A percentile compares a stretch with the other conserved stretches of the same genome.
Conservation (phyloP, 2,329 filamentous ascomycete genomes). For the Fusarium oligoseptatum region DNA sequence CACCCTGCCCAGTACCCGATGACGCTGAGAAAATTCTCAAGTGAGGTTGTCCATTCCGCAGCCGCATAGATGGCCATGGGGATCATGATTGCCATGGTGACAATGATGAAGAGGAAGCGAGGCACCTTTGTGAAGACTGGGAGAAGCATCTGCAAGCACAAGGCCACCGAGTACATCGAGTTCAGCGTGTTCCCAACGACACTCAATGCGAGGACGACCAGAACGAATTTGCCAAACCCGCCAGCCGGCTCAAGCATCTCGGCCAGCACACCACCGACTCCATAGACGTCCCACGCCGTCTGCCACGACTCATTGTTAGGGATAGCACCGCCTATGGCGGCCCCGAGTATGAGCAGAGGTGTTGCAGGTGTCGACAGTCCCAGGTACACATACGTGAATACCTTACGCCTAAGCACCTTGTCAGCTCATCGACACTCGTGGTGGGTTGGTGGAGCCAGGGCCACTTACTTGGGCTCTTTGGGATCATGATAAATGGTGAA, state of each 20-base stretch:
- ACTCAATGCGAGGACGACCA: slow-evolving; percentile 50
- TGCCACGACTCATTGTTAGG: slow-evolving; percentile 49
- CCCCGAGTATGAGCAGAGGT: slow-evolving; percentile 56
- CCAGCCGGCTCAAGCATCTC: slow-evolving; percentile 50
- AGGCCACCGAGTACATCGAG: slow-evolving; percentile 56
- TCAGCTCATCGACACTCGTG: slow-evolving; percentile 54
- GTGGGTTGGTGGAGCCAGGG: not conserved
- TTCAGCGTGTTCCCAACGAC: slow-evolving; percentile 55
- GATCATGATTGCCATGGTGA: slow-evolving; percentile 57
- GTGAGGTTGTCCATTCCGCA: slow-evolving; percentile 55
- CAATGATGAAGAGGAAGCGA: slow-evolving; percentile 57
- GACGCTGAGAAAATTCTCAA: slow-evolving; percentile 59
- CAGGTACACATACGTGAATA: slow-evolving; percentile 57
- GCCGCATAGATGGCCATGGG: slow-evolving; percentile 59
- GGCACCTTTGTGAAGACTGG: slow-evolving; percentile 57
- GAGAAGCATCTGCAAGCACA: slow-evolving; percentile 58
- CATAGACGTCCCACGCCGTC: slow-evolving; percentile 45
- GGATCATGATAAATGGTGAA: slow-evolving; percentile 67
- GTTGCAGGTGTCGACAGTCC: slow-evolving; percentile 59
- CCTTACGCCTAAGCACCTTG: slow-evolving; percentile 40
- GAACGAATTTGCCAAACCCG: slow-evolving; percentile 54
- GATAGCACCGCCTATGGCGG: slow-evolving; percentile 53
- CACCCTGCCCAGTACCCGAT: slow-evolving; percentile 63
- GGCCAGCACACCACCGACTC: slow-evolving; percentile 49
- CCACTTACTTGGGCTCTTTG: slow-evolving; percentile 37